Conservation (phyloP, 495 filamentous ascomycete species). For the Symbiotaphrina buchneri region DNA sequence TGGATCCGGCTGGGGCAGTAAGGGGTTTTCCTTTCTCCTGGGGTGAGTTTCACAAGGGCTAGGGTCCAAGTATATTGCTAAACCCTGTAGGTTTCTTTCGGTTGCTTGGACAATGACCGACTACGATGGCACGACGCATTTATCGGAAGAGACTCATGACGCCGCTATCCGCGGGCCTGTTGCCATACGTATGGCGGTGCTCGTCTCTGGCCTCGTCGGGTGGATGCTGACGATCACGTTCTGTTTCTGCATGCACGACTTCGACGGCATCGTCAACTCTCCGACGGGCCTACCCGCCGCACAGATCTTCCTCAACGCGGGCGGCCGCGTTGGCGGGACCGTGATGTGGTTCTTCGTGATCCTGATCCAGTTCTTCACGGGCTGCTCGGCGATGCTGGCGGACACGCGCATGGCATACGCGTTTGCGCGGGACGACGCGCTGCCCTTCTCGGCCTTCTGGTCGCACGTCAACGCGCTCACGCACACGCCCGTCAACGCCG, state of each 20-base stretch:
- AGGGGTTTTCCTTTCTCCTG: conserved; percentile 38
- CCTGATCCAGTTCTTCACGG: conserved; percentile 49
- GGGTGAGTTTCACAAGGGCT: conserved; percentile 13
- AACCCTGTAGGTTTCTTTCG: conserved; percentile 27
- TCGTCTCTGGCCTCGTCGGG: conserved; percentile 40
- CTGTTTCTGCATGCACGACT: conserved; percentile 44
- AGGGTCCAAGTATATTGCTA: conserved; percentile 8
- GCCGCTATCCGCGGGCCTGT: conserved; percentile 41
- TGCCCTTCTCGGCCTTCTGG: conserved; percentile 41
- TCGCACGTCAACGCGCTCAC: conserved; percentile 32
- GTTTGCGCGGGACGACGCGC: conserved; percentile 44
- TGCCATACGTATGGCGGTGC: conserved; percentile 38
- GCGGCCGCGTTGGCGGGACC: conserved; percentile 32
- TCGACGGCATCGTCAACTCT: conserved; percentile 33
- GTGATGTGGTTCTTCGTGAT: conserved; percentile 50
- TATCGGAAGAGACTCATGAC: conserved; percentile 55
- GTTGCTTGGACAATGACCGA: conserved; percentile 63
- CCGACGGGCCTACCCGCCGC: conserved; percentile 45
- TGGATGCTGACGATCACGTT: conserved; percentile 44
- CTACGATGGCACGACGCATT: conserved; percentile 55
- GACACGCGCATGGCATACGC: conserved; percentile 55
- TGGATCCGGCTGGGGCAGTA: conserved; percentile 43
- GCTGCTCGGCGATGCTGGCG: conserved; percentile 46
- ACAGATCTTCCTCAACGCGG: conserved; percentile 50
- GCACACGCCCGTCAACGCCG: conserved; percentile 41